Conservation (phyloP, 1,139 yeast species). For the Hyphopichia wangnamkhiaoensis region DNA sequence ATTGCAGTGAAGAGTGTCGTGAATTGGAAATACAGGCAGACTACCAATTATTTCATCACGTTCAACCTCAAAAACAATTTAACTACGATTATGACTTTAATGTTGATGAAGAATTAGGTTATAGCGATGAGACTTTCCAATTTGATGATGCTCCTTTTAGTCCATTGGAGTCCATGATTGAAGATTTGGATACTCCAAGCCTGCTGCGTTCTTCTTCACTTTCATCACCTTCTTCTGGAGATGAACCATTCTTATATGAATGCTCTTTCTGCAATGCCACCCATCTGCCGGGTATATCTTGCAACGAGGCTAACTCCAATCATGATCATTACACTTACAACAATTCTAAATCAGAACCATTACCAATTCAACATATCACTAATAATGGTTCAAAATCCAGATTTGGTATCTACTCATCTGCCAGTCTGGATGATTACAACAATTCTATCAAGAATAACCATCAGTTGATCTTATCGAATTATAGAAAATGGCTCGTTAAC, state of each 20-base stretch:
- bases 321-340: constrained; percentile 3
- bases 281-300: constrained; percentile 10
- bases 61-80: neutral
- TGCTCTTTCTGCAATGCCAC: constrained; percentile 12
- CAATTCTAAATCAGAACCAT: neutral
- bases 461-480: constrained; percentile 23
- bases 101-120: constrained; percentile 7
- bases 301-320: constrained; percentile 7
- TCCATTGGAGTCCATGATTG: constrained; percentile 4
- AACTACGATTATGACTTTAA: constrained; percentile 5
- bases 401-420: neutral
- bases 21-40: constrained; percentile 12
- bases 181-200: neutral
- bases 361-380: neutral
- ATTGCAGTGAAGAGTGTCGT: constrained; percentile 21
- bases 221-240: constrained; percentile 10
- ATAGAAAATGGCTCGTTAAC: constrained; percentile 29
- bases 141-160: neutral
- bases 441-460: constrained; percentile 13
- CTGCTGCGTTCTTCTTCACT: constrained; percentile 8
- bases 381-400: neutral
- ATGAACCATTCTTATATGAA: constrained; percentile 11
- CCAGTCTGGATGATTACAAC: constrained; percentile 1
- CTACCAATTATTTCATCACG: constrained; percentile 1
- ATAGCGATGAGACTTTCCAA: constrained; percentile 7